Percentiles rank a stretch among this genome's conserved stretches.
phyloP scores from a whole-genome alignment of 805 yeast genomes.

The Suhomyces prunicola region DNA sequence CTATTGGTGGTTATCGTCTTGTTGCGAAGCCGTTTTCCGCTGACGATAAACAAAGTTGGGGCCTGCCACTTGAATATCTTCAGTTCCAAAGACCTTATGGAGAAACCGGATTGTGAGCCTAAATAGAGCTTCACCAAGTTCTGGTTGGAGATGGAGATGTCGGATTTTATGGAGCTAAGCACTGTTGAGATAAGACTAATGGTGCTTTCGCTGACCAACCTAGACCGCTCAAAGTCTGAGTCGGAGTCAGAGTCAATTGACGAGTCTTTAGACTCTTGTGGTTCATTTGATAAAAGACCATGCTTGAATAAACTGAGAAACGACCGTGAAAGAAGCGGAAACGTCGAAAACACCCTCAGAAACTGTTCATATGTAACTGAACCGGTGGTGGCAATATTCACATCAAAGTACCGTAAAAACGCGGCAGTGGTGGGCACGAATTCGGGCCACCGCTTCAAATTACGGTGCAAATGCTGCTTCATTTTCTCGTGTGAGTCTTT shows the following conservation, averaged over 20 bases:
- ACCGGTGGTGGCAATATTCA: conserved; percentile 22
- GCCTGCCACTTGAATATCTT: conserved; percentile 89
- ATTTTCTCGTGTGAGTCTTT: conserved; percentile 1
- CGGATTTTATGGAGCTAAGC: conserved; percentile 29
- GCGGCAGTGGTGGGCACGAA: conserved; percentile 45
- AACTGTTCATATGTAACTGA: conserved; percentile 17
- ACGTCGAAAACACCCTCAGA: conserved; percentile 10
- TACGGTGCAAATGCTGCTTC: background rate
- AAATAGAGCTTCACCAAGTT: conserved; percentile 60
- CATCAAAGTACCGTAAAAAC: conserved; percentile 49
- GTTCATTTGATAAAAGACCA: conserved; percentile 28
- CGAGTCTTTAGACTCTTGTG: no score
- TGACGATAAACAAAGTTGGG: conserved; percentile 68
- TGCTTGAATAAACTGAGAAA: conserved; percentile 20
- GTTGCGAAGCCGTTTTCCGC: conserved; percentile 53
- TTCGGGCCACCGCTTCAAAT: conserved; percentile 31
- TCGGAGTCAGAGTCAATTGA: no score
- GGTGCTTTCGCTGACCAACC: conserved; percentile 39
- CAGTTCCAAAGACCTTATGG: conserved; percentile 81
- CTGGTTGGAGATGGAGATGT: conserved; percentile 39
- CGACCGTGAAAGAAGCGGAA: conserved; percentile 15
- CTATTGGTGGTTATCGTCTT: conserved; percentile 36
- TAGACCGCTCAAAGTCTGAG: conserved; percentile 18
- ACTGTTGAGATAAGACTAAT: conserved; percentile 21
- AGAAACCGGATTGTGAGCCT: conserved; percentile 79